Conservation (phyloP, 2,329 filamentous ascomycete genomes). For the Paramyrothecium sp. region DNA sequence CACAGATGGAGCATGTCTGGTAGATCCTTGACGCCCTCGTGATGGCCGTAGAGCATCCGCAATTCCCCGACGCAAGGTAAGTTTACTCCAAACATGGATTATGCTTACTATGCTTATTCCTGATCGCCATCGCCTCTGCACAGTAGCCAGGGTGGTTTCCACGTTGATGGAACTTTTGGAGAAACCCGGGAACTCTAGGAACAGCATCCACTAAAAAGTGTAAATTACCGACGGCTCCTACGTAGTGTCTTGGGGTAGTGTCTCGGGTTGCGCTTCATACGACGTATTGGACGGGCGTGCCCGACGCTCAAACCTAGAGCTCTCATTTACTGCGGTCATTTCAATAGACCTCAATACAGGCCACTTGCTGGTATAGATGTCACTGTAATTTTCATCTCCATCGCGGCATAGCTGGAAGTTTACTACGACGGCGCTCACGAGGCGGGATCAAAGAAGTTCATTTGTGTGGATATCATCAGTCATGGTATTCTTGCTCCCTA, state of each 20-base stretch:
- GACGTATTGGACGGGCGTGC: no score
- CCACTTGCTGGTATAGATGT: no score
- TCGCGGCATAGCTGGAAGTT: neutral
- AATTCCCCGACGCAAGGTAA: neutral
- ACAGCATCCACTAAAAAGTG: neutral
- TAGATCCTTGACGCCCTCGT: neutral
- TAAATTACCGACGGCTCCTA: no score
- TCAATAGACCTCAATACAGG: no score
- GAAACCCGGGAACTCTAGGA: neutral
- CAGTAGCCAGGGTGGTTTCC: neutral
- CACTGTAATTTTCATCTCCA: no score
- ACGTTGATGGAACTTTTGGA: neutral
- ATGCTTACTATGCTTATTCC: neutral
- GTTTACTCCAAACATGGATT: neutral
- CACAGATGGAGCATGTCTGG: neutral
- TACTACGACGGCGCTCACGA: neutral
- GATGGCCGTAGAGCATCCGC: neutral
- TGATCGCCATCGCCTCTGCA: neutral
- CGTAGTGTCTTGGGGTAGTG: no score
- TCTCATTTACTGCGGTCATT: no score
- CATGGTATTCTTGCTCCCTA: neutral
- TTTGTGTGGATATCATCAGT: neutral
- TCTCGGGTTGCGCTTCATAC: no score
- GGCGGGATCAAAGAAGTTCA: neutral
- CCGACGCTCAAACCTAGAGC: no score